Evolutionary conservation across 2,329 filamentous ascomycete genomes (phyloP).

Genomic region (Monilinia polystroma): DNA sequence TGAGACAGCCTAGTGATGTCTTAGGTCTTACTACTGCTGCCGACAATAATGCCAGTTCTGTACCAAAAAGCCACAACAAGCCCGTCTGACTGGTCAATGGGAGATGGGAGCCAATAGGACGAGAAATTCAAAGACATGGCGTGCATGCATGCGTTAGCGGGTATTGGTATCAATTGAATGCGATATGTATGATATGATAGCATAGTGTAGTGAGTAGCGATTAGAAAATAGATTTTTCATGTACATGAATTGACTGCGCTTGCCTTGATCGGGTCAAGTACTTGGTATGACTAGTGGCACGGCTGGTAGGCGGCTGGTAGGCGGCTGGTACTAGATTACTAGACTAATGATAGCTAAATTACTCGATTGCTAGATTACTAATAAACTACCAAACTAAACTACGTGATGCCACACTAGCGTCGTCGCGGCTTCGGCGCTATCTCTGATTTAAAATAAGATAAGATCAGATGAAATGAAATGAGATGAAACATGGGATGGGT

Average conservation of each 20-base stretch:
- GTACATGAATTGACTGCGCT: neutral
- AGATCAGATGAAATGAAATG: too few relatives aligned
- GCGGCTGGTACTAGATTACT: too few relatives aligned
- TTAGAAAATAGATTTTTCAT: neutral
- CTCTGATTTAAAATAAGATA: neutral
- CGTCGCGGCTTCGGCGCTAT: neutral
- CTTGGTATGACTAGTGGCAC: too few relatives aligned
- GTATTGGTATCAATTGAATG: neutral
- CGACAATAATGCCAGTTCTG: neutral
- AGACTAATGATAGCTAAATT: too few relatives aligned
- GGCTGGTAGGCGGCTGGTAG: too few relatives aligned
- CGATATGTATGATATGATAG: neutral
- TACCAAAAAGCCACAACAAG: neutral
- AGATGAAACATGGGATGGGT: neutral
- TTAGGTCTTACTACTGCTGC: neutral
- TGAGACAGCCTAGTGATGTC: neutral
- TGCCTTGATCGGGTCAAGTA: neutral
- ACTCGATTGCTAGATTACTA: too few relatives aligned
- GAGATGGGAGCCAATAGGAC: constrained; percentile 1
- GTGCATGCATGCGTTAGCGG: neutral
- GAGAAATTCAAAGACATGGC: constrained; percentile 7
- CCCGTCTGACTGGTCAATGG: constrained; percentile 7
- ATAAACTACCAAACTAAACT: too few relatives aligned
- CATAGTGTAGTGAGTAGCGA: neutral
- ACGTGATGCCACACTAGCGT: neutral